These are phyloP conservation scores for Symbiodinium natans DNA, from an alignment of 73 alveolate genomes.

Conservation along the genomic window DNA sequence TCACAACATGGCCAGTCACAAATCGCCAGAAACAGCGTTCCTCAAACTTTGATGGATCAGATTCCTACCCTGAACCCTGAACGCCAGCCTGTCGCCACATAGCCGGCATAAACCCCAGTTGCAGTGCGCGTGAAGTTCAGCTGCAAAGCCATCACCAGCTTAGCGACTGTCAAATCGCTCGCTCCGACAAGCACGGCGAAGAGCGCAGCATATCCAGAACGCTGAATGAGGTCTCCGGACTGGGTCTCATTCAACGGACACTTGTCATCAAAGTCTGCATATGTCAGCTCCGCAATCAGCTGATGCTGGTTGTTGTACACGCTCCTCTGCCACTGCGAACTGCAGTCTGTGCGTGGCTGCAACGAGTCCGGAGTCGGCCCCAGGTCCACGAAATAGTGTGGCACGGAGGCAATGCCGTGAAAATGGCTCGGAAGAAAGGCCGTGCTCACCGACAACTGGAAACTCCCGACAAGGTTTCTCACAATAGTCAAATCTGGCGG, in stretches of 20 bases:
- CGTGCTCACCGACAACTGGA: background rate
- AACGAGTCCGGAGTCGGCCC: background rate
- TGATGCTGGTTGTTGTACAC: background rate
- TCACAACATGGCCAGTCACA: background rate
- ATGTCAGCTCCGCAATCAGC: conserved; percentile 8
- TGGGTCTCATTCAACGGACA: conserved; percentile 10
- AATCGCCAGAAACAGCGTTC: too few relatives aligned
- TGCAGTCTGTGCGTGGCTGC: background rate
- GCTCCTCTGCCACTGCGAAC: background rate
- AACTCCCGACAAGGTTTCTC: background rate
- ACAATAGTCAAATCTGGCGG: background rate
- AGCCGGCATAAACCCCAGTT: conserved; percentile 16
- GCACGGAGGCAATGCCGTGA: background rate
- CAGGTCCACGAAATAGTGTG: background rate
- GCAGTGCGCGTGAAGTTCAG: conserved; percentile 15
- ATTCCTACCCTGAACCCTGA: too few relatives aligned
- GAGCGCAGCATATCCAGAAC: background rate
- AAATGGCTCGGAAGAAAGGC: background rate
- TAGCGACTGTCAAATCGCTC: background rate
- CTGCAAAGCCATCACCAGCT: background rate
- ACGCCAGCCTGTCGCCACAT: background rate
- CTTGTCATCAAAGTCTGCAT: background rate
- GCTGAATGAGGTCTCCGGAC: background rate
- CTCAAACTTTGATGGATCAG: too few relatives aligned
- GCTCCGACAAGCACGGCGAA: background rate